Conservation (phyloP, 805 yeast species). For the Kodamaea kaohsiungensis region DNA sequence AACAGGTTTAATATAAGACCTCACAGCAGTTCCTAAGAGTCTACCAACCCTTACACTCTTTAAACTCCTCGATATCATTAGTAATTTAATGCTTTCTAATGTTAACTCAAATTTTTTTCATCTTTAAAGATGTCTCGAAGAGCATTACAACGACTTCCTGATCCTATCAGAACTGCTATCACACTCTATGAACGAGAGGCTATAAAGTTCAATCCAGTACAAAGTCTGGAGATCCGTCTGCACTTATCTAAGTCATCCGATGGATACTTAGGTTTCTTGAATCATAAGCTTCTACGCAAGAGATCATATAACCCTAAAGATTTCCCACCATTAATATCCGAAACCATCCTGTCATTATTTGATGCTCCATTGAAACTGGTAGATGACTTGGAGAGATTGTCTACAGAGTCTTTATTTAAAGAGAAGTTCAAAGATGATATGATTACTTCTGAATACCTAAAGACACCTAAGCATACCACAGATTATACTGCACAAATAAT, state of each 20-base stretch:
- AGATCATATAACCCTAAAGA: slow-evolving; percentile 15
- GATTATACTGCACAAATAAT: slow-evolving; percentile 27
- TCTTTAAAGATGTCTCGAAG: slow-evolving; percentile 17
- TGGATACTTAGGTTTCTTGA: slow-evolving; percentile 21
- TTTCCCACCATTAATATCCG: slow-evolving; percentile 24
- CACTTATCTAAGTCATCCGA: slow-evolving; percentile 18
- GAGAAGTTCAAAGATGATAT: neutral
- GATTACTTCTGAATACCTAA: slow-evolving; percentile 10
- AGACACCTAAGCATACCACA: slow-evolving; percentile 19
- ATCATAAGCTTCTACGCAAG: slow-evolving; percentile 19
- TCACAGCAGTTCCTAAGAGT: neutral
- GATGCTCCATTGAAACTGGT: slow-evolving; percentile 14
- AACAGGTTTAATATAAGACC: neutral
- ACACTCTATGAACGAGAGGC: slow-evolving; percentile 21
- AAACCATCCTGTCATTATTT: slow-evolving; percentile 22
- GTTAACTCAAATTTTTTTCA: neutral
- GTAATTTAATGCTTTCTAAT: neutral
- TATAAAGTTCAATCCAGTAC: slow-evolving; percentile 8
- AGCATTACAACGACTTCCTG: slow-evolving; percentile 24
- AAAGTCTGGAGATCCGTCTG: slow-evolving; percentile 15
- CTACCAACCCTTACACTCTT: neutral
- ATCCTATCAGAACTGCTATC: slow-evolving; percentile 18
- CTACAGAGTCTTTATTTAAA: slow-evolving; percentile 12
- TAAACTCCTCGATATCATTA: neutral
- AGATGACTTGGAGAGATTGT: slow-evolving; percentile 15